Percentiles rank a stretch among this genome's conserved stretches.
Conservation (phyloP, 2,329 filamentous ascomycete species). For the Aspergillus awamori region DNA sequence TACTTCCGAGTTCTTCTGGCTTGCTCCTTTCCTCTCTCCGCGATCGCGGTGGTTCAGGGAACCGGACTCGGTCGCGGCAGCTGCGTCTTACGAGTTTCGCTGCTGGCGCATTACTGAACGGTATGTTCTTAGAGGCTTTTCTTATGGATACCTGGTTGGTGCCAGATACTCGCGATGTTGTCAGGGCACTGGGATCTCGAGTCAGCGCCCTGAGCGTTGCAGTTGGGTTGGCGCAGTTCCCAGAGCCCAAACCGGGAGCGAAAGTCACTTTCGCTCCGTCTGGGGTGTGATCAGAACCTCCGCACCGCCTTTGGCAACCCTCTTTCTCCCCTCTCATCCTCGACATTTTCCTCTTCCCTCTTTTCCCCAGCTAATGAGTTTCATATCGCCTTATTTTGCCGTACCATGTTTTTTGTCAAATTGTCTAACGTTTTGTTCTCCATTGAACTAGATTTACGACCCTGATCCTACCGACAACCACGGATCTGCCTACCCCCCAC, state of each 20-base stretch:
- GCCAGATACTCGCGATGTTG: constrained; percentile 9
- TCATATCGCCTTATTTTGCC: background rate
- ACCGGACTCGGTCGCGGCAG: constrained; percentile 39
- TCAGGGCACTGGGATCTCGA: background rate
- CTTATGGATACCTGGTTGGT: constrained; percentile 11
- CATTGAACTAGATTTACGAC: constrained; percentile 23
- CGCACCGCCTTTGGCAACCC: constrained; percentile 42
- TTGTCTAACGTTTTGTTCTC: constrained; percentile 27
- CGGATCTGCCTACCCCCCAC: constrained; percentile 17
- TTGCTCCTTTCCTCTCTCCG: constrained; percentile 12
- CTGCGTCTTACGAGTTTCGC: constrained; percentile 32
- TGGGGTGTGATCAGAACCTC: constrained; percentile 43
- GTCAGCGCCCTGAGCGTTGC: constrained; percentile 7
- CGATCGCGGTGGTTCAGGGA: constrained; percentile 32
- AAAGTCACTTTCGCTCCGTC: constrained; percentile 28
- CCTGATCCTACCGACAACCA: constrained; percentile 16
- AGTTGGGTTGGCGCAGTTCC: constrained; percentile 27
- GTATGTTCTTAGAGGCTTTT: constrained; percentile 35
- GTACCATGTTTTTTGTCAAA: background rate
- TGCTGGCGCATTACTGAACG: constrained; percentile 43
- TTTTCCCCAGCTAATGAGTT: constrained; percentile 7
- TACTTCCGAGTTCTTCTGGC: constrained; percentile 5
- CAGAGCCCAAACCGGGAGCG: constrained; percentile 24
- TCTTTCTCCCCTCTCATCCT: constrained; percentile 24
- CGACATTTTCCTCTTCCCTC: constrained; percentile 10